Evolutionary conservation across 306 rosid species (phyloP).

Genomic region (Crotalaria pallida): DNA sequence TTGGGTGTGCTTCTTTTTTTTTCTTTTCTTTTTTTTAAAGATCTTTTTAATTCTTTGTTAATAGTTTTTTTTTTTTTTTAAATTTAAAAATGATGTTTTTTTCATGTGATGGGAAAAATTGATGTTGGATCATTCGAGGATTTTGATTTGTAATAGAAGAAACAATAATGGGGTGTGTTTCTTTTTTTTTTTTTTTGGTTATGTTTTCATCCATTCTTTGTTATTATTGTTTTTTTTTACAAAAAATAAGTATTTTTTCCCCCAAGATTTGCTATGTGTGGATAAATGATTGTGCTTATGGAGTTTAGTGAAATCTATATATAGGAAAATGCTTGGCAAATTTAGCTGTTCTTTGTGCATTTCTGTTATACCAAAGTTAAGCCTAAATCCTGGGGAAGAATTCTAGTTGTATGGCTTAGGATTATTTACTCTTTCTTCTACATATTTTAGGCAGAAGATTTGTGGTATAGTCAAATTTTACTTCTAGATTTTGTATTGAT

Average conservation of each 20-base stretch:
- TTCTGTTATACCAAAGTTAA: conserved; percentile 19
- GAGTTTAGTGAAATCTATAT: conserved; percentile 25
- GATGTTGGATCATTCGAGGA: not conserved
- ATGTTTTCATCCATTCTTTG: too few species aligned
- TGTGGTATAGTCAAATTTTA: conserved; percentile 40
- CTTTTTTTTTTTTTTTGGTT: not conserved
- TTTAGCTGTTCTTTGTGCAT: conserved; percentile 32
- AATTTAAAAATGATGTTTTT: not conserved
- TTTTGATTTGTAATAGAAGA: not conserved
- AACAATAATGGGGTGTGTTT: conserved; percentile 17
- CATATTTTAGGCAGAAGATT: conserved; percentile 34
- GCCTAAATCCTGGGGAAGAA: conserved; percentile 48
- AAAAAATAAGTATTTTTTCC: not conserved
- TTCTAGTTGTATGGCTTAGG: conserved; percentile 21
- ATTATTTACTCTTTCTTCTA: conserved; percentile 15
- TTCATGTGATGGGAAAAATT: too few species aligned
- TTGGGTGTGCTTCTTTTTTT: conserved; percentile 15
- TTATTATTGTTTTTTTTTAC: not conserved
- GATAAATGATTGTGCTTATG: conserved; percentile 20
- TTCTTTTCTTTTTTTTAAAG: not conserved
- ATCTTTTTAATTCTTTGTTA: not conserved
- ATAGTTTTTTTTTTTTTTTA: not conserved
- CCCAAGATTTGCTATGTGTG: not conserved
- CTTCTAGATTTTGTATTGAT: conserved; percentile 30
- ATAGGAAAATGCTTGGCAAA: conserved; percentile 26